Evolutionary conservation across 805 yeast genomes (phyloP), one percentile per base, ranked within the genome.

Genomic region (Teunomyces atbi): DNA sequence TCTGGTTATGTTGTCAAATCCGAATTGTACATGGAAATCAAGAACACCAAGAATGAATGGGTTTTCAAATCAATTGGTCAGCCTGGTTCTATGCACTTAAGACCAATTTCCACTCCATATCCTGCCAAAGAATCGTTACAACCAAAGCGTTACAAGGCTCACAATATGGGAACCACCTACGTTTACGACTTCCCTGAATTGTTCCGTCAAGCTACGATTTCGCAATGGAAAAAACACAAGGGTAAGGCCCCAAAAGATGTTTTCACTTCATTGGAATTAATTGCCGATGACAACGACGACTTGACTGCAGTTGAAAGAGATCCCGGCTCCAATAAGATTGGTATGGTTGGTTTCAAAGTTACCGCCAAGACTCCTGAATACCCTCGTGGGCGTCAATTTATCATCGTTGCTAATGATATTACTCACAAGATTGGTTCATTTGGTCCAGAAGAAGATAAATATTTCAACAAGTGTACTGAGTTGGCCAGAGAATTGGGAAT

Each of bases 111-210:
- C 41, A 89, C 97, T 44, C 97, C 97, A 42, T 95, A 94, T 65
- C 96, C 98, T 48, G 96, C 95, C 27, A 94, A 94, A 77, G 99
- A 94, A 73, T 91, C 96, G 74, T 79, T 94, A 61, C 99, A 94
- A 76, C 97, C 98, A 59, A 94, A 94, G 72, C 89, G 99, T 73
- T 95, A 95, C 77, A 88, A 86, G 75, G 99, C 99, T 42, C 98
- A 94, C 70, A 78, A 89, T 60, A 86, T 94, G 91, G 99, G 99
- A 53, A 94, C 99, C 15, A 91, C 99, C 8, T 94, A 89, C 64
- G 97, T 89, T 42, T 94, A 95, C 62, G 99, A 94, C 70, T 95
- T 94, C 94, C 99, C 99, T 44, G 99, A 94, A 66, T 74, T 94
- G 61, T 94, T 95, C 86, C 88, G 91, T 61, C 97, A 94, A 74